Evolutionary conservation across 495 filamentous ascomycete genomes (phyloP).

Genomic region (Cenococcum geophilum): DNA sequence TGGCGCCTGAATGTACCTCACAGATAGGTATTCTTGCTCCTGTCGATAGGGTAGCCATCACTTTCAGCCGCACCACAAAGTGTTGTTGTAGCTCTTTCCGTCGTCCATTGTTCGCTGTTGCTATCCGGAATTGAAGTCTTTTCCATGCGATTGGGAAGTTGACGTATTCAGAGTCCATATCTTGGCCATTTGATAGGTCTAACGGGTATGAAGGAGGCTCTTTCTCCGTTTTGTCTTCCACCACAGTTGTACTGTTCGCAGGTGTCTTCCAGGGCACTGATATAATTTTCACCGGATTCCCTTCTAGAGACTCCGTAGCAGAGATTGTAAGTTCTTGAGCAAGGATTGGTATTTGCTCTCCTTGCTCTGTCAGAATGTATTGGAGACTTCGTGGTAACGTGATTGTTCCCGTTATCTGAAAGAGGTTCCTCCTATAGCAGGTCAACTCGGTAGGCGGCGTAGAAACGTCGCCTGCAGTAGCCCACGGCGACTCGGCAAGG

Average conservation of each 20-base stretch:
- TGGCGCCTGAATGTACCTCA: conserved; percentile 58
- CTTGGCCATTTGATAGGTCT: conserved; percentile 67
- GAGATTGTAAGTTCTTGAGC: conserved; percentile 75
- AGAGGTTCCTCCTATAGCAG: conserved; percentile 85
- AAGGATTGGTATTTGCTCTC: conserved; percentile 64
- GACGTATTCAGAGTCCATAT: conserved; percentile 68
- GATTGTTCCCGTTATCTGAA: conserved; percentile 80
- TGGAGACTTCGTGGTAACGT: conserved; percentile 66
- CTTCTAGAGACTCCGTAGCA: conserved; percentile 85
- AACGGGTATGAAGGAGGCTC: conserved; percentile 64
- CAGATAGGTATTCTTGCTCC: conserved; percentile 52
- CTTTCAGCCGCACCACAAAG: conserved; percentile 59
- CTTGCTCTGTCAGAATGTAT: conserved; percentile 71
- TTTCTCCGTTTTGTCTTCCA: conserved; percentile 57
- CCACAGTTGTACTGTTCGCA: conserved; percentile 54
- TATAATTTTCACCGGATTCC: conserved; percentile 82
- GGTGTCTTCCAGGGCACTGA: conserved; percentile 89
- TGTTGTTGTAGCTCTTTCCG: conserved; percentile 66
- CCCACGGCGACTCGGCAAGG: conserved; percentile 74
- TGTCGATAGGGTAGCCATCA: conserved; percentile 54
- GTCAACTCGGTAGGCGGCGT: conserved; percentile 74
- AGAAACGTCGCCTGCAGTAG: conserved; percentile 57
- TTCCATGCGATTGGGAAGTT: conserved; percentile 88
- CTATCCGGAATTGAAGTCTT: conserved; percentile 83
- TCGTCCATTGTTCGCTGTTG: conserved; percentile 78